Evolutionary conservation across 306 rosid genomes (phyloP).

Genomic region (Phaseolus lunatus): DNA sequence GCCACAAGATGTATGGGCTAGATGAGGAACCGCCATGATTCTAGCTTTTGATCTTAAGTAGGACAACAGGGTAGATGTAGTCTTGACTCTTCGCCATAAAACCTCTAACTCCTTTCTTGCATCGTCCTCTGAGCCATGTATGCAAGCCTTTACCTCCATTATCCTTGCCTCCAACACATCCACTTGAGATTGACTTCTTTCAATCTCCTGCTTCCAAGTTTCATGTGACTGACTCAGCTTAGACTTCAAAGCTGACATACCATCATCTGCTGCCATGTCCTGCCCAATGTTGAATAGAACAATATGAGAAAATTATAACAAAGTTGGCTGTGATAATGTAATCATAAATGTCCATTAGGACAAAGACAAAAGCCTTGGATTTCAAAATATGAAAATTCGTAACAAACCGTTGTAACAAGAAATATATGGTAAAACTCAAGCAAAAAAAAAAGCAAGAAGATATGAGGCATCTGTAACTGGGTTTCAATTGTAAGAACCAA

Average conservation of each 20-base stretch:
- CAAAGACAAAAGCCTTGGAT: slow-evolving; percentile 5
- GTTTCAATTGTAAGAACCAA: slow-evolving; percentile 12
- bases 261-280: slow-evolving; percentile 77
- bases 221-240: slow-evolving; percentile 63
- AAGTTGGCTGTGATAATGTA: background rate
- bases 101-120: slow-evolving; percentile 70
- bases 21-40: slow-evolving; percentile 77
- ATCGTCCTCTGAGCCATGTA: slow-evolving; percentile 75
- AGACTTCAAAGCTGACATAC: slow-evolving; percentile 62
- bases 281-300: slow-evolving; percentile 35
- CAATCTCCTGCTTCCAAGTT: slow-evolving; percentile 76
- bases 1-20: slow-evolving; percentile 79
- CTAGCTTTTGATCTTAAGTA: slow-evolving; percentile 90
- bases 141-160: slow-evolving; percentile 65
- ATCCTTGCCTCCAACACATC: slow-evolving; percentile 73
- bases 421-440: slow-evolving; percentile 32
- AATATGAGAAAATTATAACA: slow-evolving; percentile 31
- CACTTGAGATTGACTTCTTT: slow-evolving; percentile 63
- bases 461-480: slow-evolving; percentile 1
- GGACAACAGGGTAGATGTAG: slow-evolving; percentile 67
- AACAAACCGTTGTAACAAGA: slow-evolving; percentile 23
- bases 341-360: slow-evolving; percentile 22
- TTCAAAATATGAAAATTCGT: slow-evolving; percentile 7
- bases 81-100: slow-evolving; percentile 85
- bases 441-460: slow-evolving; percentile 35